Evolutionary conservation across 2,329 filamentous ascomycete genomes (phyloP).

Genomic region (Emmonsiellopsis sp.): DNA sequence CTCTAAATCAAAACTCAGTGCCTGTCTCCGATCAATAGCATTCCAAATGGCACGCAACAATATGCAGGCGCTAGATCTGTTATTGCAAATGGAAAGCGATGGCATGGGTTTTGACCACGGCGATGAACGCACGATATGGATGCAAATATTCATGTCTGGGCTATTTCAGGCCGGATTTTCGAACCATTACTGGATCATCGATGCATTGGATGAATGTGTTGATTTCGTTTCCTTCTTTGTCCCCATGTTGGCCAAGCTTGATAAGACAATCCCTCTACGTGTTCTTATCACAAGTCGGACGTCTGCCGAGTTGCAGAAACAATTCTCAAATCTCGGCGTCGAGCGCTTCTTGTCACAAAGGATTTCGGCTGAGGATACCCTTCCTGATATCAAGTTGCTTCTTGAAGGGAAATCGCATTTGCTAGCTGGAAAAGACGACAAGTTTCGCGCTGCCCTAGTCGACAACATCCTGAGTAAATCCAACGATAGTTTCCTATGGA

Average conservation of each 20-base stretch:
- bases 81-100: not conserved
- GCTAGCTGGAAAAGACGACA: slow-evolving; percentile 8
- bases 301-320: slow-evolving; percentile 6
- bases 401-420: slow-evolving; percentile 14
- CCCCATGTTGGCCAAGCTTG: slow-evolving; percentile 9
- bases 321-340: slow-evolving; percentile 7
- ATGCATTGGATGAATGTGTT: slow-evolving; percentile 16
- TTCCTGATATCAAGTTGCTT: slow-evolving; percentile 14
- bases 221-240: not conserved
- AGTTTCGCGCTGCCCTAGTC: slow-evolving; percentile 16
- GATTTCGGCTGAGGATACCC: slow-evolving; percentile 15
- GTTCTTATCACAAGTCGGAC: slow-evolving; percentile 16
- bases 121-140: slow-evolving; percentile 11
- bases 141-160: slow-evolving; percentile 7
- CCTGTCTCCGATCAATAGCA: slow-evolving; percentile 22
- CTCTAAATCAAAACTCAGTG: slow-evolving; percentile 16
- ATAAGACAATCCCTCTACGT: slow-evolving; percentile 11
- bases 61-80: slow-evolving; percentile 1
- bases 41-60: slow-evolving; percentile 25
- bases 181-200: slow-evolving; percentile 16
- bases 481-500: slow-evolving; percentile 31
- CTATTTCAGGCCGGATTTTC: slow-evolving; percentile 7
- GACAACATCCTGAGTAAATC: slow-evolving; percentile 28
- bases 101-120: not conserved
- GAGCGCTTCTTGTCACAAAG: slow-evolving; percentile 5